A percentile compares a stretch with the other conserved stretches of the same genome.
These are phyloP conservation scores for Isabelozyma pseudorhagii DNA, from an alignment of 805 yeast genomes.

Conservation along the genomic window DNA sequence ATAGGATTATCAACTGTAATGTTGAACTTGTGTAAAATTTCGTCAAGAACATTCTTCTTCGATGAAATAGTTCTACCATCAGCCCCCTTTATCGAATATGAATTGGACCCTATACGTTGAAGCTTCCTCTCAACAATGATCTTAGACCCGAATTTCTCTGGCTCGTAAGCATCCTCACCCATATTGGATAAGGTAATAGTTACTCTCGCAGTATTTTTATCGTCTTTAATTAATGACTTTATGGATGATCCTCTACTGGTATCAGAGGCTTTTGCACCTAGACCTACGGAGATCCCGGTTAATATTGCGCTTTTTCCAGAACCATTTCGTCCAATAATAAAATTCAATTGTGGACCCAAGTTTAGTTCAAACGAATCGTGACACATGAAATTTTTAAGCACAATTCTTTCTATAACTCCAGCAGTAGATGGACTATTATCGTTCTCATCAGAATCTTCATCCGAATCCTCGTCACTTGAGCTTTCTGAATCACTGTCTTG, in stretches of 20 bases:
- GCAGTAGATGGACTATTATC: conserved; percentile 37
- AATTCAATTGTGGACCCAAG: conserved; percentile 77
- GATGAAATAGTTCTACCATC: conserved; percentile 52
- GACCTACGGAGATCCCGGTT: conserved; percentile 81
- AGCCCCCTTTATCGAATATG: conserved; percentile 55
- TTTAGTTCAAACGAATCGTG: conserved; percentile 75
- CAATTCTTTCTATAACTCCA: conserved; percentile 66
- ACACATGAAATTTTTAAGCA: conserved; percentile 80
- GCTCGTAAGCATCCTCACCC: conserved; percentile 64
- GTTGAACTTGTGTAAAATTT: conserved; percentile 65
- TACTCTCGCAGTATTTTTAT: conserved; percentile 65
- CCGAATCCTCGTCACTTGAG: conserved; percentile 4
- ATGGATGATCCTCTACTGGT: conserved; percentile 81
- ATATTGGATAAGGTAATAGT: conserved; percentile 61
- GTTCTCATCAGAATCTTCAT: conserved; percentile 6
- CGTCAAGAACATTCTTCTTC: conserved; percentile 63
- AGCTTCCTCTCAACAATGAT: conserved; percentile 71
- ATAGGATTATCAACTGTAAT: conserved; percentile 87
- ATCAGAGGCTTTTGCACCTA: conserved; percentile 84
- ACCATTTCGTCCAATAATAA: conserved; percentile 88
- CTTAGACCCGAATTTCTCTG: conserved; percentile 61
- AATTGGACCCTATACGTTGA: conserved; percentile 46
- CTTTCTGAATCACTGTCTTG: conserved; percentile 5
- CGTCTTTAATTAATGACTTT: conserved; percentile 72
- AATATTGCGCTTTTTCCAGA: conserved; percentile 87